Base-by-base conservation (phyloP, 75 land plant genomes). In the Cupressus sempervirens region DNA sequence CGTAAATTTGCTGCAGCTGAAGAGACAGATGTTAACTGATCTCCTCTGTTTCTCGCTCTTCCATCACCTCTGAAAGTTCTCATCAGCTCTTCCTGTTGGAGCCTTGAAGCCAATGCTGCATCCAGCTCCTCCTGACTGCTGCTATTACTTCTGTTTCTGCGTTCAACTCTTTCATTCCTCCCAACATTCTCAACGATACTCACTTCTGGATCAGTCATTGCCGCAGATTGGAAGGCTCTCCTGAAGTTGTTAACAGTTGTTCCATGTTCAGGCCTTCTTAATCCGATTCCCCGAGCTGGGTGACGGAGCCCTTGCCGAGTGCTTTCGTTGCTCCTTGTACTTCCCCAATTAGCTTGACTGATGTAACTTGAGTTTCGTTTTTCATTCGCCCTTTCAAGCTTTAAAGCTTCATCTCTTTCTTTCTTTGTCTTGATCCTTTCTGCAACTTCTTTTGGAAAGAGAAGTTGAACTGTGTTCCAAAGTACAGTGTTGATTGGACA, bases 401-500 rank as follows among this genome's bases (percentile, higher is more conserved):
- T 82, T 29, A 5, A 48, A 32, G 83, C 79, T 43, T 30, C 68
- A 10, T 26, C 43, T 79, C 40, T 53, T 62, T 84, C 81, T 80
- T 81, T 84, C 34, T 82, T 68, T 85, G 54, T 48, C 75, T 80
- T 87, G 84, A 90, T 93, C 88, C 88, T 93, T 52, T 90, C 92
- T 67, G 93, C 92, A 20, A 93, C 88, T 77, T 97, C 98, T 82
- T 84, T 83, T 0, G 99, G 99, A 62, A 97, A 97, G 40, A 96
- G 87, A 72, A 96, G 87, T 81, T 97, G 98, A 16, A 96, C 92
- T 34, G 98, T 97, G 94, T 96, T 97, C 99, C 99, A 97, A 68
- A 97, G 94, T 36, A 96, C 95, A 52, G 96, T 93, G 68, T 96
- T 97, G 74, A 97, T 91, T 15, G 92, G 91, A 84, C 96, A 97